Percentiles rank a stretch among this genome's conserved stretches.
Evolutionary conservation across 306 rosid species (phyloP).

Genomic region (Prunus mume): DNA sequence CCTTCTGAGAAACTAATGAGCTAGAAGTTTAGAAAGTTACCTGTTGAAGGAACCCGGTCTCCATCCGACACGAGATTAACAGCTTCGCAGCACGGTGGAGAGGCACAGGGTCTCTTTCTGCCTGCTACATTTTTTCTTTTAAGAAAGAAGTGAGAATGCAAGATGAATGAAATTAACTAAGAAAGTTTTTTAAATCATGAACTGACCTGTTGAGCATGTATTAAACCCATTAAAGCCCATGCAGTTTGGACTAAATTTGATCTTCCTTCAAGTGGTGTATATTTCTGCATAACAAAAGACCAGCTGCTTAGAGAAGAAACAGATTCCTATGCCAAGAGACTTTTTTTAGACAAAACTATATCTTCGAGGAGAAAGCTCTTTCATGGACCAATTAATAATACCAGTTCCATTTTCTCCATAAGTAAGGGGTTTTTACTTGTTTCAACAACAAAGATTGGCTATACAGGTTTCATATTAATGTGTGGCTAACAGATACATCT

Average conservation of each 20-base stretch:
- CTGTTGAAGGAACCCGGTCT: slow-evolving; percentile 29
- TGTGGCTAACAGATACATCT: too few relatives aligned
- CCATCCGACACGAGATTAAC: slow-evolving; percentile 21
- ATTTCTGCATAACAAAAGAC: slow-evolving; percentile 8
- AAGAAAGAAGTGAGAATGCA: not conserved
- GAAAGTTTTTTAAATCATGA: not conserved
- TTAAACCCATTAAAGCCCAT: slow-evolving; percentile 29
- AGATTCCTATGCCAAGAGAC: not conserved
- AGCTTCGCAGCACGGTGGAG: slow-evolving; percentile 26
- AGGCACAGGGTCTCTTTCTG: slow-evolving; percentile 20
- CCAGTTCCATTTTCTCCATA: not conserved
- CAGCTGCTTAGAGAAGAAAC: not conserved
- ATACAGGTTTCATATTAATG: not conserved
- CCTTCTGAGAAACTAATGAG: too few relatives aligned
- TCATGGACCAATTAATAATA: too few relatives aligned
- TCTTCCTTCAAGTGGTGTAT: slow-evolving; percentile 30
- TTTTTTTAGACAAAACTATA: not conserved
- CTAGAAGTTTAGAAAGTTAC: not conserved
- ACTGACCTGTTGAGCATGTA: slow-evolving; percentile 21
- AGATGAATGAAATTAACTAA: not conserved
- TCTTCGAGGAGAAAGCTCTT: not conserved
- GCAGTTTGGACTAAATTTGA: slow-evolving; percentile 31
- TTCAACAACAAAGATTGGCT: not conserved
- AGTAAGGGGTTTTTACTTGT: too few relatives aligned
- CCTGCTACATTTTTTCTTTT: not conserved